These are phyloP conservation scores for Microcyclospora tardicrescens DNA, from an alignment of 2,329 filamentous ascomycete genomes.

Conservation along the genomic window DNA sequence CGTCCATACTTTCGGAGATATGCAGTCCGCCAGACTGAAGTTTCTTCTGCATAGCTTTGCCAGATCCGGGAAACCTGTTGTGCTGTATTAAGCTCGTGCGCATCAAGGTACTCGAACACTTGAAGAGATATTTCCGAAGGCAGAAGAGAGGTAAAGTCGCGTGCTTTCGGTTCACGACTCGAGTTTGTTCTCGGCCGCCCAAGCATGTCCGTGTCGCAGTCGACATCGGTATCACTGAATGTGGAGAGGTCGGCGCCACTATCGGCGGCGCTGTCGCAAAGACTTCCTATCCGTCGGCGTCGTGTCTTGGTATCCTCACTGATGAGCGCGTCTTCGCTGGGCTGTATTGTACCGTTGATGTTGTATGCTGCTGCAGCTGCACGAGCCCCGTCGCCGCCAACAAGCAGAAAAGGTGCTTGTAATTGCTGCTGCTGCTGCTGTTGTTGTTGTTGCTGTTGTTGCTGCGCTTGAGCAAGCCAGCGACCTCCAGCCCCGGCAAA, in stretches of 20 bases:
- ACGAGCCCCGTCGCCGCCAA: conserved; percentile 20
- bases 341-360: neutral
- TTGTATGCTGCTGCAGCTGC: conserved; percentile 17
- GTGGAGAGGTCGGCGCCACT: conserved; percentile 24
- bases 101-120: conserved; percentile 48
- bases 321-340: too few species aligned
- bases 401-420: neutral
- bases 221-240: conserved; percentile 15
- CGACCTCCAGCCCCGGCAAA: conserved; percentile 5
- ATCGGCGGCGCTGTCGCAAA: conserved; percentile 21
- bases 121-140: conserved; percentile 47
- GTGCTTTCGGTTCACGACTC: conserved; percentile 1
- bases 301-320: conserved; percentile 11
- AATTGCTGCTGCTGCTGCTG: conserved; percentile 4
- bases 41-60: conserved; percentile 42
- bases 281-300: conserved; percentile 15
- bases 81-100: conserved; percentile 40
- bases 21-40: conserved; percentile 49
- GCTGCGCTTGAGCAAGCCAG: conserved; percentile 6
- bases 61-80: conserved; percentile 46
- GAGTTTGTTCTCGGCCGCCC: conserved; percentile 2
- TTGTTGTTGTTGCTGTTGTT: conserved; percentile 2
- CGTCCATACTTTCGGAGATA: conserved; percentile 44
- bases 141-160: conserved; percentile 32
- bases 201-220: conserved; percentile 22